Base-by-base conservation (phyloP, 2,329 filamentous ascomycete species). In the Neonectria magnoliae region DNA sequence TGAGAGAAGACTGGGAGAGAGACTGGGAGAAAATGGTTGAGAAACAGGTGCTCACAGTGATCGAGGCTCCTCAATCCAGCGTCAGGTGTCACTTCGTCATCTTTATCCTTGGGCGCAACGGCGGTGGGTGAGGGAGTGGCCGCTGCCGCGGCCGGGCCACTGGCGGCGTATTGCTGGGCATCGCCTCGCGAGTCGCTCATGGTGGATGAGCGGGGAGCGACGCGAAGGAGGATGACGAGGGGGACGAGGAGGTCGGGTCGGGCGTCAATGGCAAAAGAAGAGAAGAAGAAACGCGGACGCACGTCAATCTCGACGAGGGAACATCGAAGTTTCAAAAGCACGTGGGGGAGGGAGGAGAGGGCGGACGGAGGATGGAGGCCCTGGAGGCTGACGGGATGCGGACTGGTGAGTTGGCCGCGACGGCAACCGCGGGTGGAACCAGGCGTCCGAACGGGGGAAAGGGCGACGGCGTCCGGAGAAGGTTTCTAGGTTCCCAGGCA, bases 51-150 rank as follows among this genome's bases (percentile, higher is more conserved):
- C 85, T 66, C 83, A 90, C 92, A 94, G 78, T 94, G 92, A 81
- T 97, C 88, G 62, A 94, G 82, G 77, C 91, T 93, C 78, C 88
- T 89, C 77, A 97, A 82, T 54, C 94, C 94, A 58, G 94, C 94
- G 78, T 94, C 91, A 5, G 78, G 77, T 27, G 44, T 29, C 56
- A 73, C 71, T 44, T 76, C 71, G 55, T 72, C 71, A 51, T 70
- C 68, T 52, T 72, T 75, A 51, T 70, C 68, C 54, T 72, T 75
- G 51, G 64, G 42, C 31, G 59, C 55, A 55, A 65, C 33, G 36
- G 58, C 57, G 57, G 65, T 56, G 22, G 58, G 53, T 27, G 64
- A 51, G 38, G 58, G 58, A 25, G 62, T 55, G n/a, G 62, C 42
- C 29, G 60, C 59, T 18, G 67, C 62, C 31, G 54, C 56, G 54